phyloP scores from a whole-genome alignment of 1,139 yeast genomes.

The Pichia sp. region DNA sequence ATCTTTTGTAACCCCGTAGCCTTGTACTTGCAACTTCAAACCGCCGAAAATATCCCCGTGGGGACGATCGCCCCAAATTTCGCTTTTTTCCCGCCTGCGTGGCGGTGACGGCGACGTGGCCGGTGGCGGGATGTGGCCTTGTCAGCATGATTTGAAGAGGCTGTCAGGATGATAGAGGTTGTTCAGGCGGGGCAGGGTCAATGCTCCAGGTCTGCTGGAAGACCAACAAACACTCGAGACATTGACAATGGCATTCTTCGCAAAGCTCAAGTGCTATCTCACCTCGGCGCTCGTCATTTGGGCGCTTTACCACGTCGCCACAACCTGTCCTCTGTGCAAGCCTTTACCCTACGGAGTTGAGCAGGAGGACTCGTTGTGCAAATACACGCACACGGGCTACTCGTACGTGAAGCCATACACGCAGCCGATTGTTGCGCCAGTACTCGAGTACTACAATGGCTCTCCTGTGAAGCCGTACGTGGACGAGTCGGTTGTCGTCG shows the following conservation, averaged over 20 bases:
- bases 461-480: conserved; percentile 27
- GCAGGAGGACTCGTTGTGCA: conserved; percentile 20
- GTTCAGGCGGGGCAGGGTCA: too few species aligned
- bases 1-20: too few species aligned
- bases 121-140: not conserved
- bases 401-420: conserved; percentile 21
- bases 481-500: conserved; percentile 12
- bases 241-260: conserved; percentile 11
- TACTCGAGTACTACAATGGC: conserved; percentile 15
- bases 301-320: conserved; percentile 12
- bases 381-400: conserved; percentile 22
- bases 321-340: conserved; percentile 15
- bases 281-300: conserved; percentile 12
- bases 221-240: not conserved
- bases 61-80: too few species aligned
- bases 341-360: conserved; percentile 9
- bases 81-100: too few species aligned
- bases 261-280: conserved; percentile 18
- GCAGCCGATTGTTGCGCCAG: conserved; percentile 17
- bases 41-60: too few species aligned
- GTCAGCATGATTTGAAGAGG: not conserved
- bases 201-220: too few species aligned
- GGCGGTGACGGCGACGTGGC: not conserved
- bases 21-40: too few species aligned
- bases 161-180: too few species aligned